These are phyloP conservation scores for Coemansia aciculifera DNA, from an alignment of 192 early-diverging fungal species.

Conservation along the genomic window DNA sequence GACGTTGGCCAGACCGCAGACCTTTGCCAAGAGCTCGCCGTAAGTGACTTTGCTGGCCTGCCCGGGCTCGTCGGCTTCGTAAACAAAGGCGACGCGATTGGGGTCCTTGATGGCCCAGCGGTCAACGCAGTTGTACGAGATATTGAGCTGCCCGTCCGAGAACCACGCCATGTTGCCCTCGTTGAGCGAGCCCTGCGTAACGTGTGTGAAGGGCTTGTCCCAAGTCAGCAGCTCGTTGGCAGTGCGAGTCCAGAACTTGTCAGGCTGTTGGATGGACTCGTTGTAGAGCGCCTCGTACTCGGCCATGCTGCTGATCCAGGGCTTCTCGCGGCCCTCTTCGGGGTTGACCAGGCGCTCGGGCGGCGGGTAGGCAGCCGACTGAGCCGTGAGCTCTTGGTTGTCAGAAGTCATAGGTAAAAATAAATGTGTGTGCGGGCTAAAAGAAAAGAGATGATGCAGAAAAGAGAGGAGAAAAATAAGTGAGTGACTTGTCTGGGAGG, in stretches of 20 bases:
- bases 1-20: conserved; percentile 83
- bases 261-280: conserved; percentile 76
- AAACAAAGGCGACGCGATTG: conserved; percentile 77
- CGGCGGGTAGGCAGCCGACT: conserved; percentile 48
- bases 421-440: conserved; percentile 1
- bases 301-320: conserved; percentile 71
- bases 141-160: conserved; percentile 86
- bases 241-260: conserved; percentile 83
- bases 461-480: not conserved
- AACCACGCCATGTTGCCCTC: conserved; percentile 95
- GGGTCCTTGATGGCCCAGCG: conserved; percentile 81
- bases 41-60: conserved; percentile 80
- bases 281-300: conserved; percentile 81
- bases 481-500: conserved; percentile 4
- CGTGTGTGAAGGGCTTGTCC: conserved; percentile 76
- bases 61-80: conserved; percentile 88
- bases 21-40: conserved; percentile 76
- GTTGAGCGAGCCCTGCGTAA: conserved; percentile 70
- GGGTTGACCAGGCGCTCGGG: conserved; percentile 66
- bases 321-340: conserved; percentile 54
- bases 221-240: conserved; percentile 80
- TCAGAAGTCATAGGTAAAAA: conserved; percentile 32
- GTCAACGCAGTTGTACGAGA: conserved; percentile 95
- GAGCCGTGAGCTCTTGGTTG: conserved; percentile 29
- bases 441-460: not conserved